Conservation (phyloP, 2,329 filamentous ascomycete genomes). For the Monilinia polystroma region DNA sequence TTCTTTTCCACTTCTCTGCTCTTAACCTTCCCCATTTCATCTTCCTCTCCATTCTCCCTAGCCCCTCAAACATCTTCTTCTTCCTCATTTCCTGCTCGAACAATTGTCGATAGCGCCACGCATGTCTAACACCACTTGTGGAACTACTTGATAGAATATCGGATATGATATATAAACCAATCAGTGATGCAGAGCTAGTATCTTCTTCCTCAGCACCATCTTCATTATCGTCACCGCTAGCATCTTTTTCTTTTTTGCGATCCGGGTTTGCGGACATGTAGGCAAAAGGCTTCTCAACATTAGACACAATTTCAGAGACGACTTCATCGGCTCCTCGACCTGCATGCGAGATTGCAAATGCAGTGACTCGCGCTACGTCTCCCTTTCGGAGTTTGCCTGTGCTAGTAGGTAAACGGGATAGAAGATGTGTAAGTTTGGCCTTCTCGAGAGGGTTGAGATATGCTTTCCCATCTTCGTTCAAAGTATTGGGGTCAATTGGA, state of each 20-base stretch:
- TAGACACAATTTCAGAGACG: conserved; percentile 81
- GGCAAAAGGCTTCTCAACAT: conserved; percentile 74
- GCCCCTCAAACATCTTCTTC: conserved; percentile 59
- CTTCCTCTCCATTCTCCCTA: conserved; percentile 62
- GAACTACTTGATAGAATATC: conserved; percentile 66
- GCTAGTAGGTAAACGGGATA: conserved; percentile 77
- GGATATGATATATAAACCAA: conserved; percentile 76
- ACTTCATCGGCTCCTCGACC: conserved; percentile 85
- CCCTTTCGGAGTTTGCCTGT: conserved; percentile 75
- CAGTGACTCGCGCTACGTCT: conserved; percentile 80
- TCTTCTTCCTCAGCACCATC: conserved; percentile 55
- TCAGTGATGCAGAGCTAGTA: conserved; percentile 69
- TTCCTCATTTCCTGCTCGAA: conserved; percentile 62
- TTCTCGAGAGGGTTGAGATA: conserved; percentile 83
- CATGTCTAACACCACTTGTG: conserved; percentile 62
- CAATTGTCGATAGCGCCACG: conserved; percentile 66
- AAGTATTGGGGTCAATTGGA: conserved; percentile 41
- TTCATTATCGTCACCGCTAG: conserved; percentile 43
- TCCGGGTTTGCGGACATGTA: conserved; percentile 69
- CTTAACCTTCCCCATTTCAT: conserved; percentile 66
- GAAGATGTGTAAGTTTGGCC: conserved; percentile 77
- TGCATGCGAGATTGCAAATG: conserved; percentile 86
- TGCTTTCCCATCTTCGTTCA: conserved; percentile 40
- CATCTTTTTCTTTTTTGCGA: conserved; percentile 42
- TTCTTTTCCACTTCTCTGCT: conserved; percentile 65